Evolutionary conservation across 2,329 filamentous ascomycete genomes (phyloP).

Genomic region (Aspergillus fumigatiaffinis): DNA sequence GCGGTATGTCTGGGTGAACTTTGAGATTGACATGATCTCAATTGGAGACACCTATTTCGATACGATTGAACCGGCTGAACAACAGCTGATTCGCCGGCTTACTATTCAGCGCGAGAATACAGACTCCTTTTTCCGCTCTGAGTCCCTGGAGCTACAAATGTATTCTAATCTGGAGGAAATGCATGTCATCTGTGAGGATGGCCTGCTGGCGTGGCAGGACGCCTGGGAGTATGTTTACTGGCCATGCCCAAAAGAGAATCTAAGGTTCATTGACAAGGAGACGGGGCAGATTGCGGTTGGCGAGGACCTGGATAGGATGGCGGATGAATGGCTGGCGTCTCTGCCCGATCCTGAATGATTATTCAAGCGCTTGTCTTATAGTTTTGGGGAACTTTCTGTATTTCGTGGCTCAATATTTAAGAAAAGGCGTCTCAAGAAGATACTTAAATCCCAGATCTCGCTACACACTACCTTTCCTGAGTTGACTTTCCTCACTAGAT

Average conservation of each 20-base stretch:
- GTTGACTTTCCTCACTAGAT: too few relatives aligned
- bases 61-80: background rate
- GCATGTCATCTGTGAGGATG: background rate
- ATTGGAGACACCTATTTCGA: background rate
- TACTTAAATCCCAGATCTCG: too few relatives aligned
- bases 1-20: conserved; percentile 4
- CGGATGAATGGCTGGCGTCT: background rate
- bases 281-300: conserved; percentile 1
- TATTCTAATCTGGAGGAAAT: background rate
- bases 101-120: background rate
- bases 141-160: background rate
- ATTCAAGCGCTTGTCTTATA: too few relatives aligned
- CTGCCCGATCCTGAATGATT: background rate
- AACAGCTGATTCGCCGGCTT: background rate
- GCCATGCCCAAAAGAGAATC: conserved; percentile 1
- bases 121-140: background rate
- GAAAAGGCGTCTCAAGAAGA: too few relatives aligned
- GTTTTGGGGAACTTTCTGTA: too few relatives aligned
- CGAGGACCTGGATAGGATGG: conserved; percentile 7
- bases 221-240: too few relatives aligned
- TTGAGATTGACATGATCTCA: conserved; percentile 2
- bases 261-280: conserved; percentile 5
- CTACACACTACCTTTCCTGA: too few relatives aligned
- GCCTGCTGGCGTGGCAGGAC: background rate
- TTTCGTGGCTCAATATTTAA: too few relatives aligned